These are phyloP conservation scores for Colletotrichum lindemuthianum DNA, from an alignment of 2,329 filamentous ascomycete species.

Conservation along the genomic window DNA sequence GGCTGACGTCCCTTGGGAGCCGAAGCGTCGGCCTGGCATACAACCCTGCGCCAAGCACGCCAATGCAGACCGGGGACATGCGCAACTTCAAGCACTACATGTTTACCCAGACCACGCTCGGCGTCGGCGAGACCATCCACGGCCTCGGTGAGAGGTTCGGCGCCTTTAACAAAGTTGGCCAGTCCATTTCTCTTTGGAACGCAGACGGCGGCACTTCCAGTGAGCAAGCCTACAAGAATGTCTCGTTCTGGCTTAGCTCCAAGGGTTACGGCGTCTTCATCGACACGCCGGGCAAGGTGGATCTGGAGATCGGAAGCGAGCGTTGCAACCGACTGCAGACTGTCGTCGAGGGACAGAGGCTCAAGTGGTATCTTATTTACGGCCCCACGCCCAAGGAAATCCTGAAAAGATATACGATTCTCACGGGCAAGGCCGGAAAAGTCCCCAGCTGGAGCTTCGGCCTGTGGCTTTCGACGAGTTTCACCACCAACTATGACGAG, in stretches of 20 bases:
- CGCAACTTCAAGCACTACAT: constrained; percentile 63
- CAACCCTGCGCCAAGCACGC: constrained; percentile 46
- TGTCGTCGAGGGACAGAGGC: constrained; percentile 72
- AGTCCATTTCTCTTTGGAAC: constrained; percentile 73
- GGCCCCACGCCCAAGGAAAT: constrained; percentile 78
- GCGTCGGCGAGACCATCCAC: constrained; percentile 74
- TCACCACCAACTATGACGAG: constrained; percentile 79
- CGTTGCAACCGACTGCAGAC: constrained; percentile 77
- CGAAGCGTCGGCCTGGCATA: constrained; percentile 53
- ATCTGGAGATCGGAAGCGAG: constrained; percentile 79
- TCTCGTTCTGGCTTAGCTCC: constrained; percentile 76
- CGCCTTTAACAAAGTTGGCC: constrained; percentile 79
- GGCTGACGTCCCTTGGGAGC: constrained; percentile 50
- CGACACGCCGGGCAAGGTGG: constrained; percentile 74
- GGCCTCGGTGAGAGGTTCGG: constrained; percentile 82
- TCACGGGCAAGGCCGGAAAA: constrained; percentile 72
- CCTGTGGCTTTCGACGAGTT: constrained; percentile 80
- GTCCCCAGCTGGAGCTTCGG: constrained; percentile 81
- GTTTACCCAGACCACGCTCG: constrained; percentile 64
- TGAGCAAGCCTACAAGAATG: constrained; percentile 78
- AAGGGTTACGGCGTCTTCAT: constrained; percentile 83
- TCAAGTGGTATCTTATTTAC: constrained; percentile 81
- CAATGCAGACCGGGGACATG: constrained; percentile 48
- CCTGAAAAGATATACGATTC: constrained; percentile 70
- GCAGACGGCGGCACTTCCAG: constrained; percentile 73